Conservation (phyloP, 2,329 filamentous ascomycete species). For the Alternaria solani region DNA sequence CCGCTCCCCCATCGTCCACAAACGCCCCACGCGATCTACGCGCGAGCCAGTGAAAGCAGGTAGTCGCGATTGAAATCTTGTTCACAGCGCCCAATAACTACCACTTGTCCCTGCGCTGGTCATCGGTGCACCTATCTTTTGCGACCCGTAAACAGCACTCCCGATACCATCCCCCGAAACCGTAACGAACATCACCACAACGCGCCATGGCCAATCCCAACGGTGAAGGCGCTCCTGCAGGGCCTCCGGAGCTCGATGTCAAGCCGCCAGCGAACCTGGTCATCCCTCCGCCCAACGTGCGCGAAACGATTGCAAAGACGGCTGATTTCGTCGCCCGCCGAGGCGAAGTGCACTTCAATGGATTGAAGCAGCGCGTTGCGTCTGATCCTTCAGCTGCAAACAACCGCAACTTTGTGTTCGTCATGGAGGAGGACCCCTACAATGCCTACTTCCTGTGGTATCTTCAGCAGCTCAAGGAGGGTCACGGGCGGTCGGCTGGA, state of each 20-base stretch:
- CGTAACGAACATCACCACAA: constrained; percentile 12
- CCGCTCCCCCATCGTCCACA: constrained; percentile 1
- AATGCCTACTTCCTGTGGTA: constrained; percentile 91
- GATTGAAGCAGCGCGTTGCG: constrained; percentile 84
- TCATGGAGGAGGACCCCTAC: constrained; percentile 82
- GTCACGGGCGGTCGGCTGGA: constrained; percentile 69
- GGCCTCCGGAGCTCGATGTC: constrained; percentile 33
- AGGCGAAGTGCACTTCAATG: constrained; percentile 75
- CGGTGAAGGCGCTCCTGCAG: constrained; percentile 26
- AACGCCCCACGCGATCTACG: constrained; percentile 11
- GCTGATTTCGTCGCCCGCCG: constrained; percentile 85
- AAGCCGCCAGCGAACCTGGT: constrained; percentile 86
- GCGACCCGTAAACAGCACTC: constrained; percentile 16
- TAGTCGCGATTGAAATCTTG: constrained; percentile 13
- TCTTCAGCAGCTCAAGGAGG: constrained; percentile 82
- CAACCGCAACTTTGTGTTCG: constrained; percentile 91
- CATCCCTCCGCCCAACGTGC: constrained; percentile 84
- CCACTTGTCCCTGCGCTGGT: background rate
- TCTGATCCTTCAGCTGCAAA: constrained; percentile 64
- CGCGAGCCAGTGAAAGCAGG: constrained; percentile 7
- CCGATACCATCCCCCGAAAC: constrained; percentile 15
- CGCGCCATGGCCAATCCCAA: constrained; percentile 43
- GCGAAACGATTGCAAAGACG: constrained; percentile 88
- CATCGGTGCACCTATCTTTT: background rate
- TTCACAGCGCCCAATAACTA: background rate